These are phyloP conservation scores for Debaryomyces hansenii DNA, from an alignment of 805 yeast genomes.

Conservation along the genomic window DNA sequence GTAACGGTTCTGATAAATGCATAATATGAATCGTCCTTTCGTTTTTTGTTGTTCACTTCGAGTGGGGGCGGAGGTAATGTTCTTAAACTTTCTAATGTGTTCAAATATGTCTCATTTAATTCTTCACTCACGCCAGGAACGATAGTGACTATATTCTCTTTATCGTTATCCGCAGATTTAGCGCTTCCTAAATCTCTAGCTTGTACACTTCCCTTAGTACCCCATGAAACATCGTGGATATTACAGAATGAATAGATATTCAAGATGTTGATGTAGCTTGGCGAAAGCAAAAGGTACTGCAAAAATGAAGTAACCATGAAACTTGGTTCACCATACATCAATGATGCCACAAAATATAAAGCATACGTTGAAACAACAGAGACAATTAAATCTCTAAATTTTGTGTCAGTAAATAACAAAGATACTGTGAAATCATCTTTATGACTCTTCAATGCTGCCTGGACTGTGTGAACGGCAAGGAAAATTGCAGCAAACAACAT, in stretches of 20 bases:
- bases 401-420: slow-evolving; percentile 59
- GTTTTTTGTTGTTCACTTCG: slow-evolving; percentile 16
- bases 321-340: slow-evolving; percentile 85
- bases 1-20: slow-evolving; percentile 89
- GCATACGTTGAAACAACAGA: slow-evolving; percentile 83
- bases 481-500: slow-evolving; percentile 85
- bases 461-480: slow-evolving; percentile 72
- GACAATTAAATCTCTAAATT: slow-evolving; percentile 84
- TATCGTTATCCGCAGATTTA: slow-evolving; percentile 47
- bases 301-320: slow-evolving; percentile 86
- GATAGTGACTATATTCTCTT: slow-evolving; percentile 41
- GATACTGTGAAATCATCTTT: slow-evolving; percentile 41
- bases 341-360: slow-evolving; percentile 74
- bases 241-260: slow-evolving; percentile 96
- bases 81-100: slow-evolving; percentile 60
- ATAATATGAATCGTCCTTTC: slow-evolving; percentile 70
- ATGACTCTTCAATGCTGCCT: slow-evolving; percentile 48
- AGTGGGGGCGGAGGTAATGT: slow-evolving; percentile 26
- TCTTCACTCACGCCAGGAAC: slow-evolving; percentile 73
- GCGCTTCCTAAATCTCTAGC: slow-evolving; percentile 82
- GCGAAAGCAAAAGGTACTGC: slow-evolving; percentile 82
- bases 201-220: slow-evolving; percentile 80
- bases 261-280: slow-evolving; percentile 86
- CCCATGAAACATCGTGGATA: slow-evolving; percentile 96
- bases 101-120: slow-evolving; percentile 71